Conservation (phyloP, 2,329 filamentous ascomycete species). For the Sphaerulina vaccinii region DNA sequence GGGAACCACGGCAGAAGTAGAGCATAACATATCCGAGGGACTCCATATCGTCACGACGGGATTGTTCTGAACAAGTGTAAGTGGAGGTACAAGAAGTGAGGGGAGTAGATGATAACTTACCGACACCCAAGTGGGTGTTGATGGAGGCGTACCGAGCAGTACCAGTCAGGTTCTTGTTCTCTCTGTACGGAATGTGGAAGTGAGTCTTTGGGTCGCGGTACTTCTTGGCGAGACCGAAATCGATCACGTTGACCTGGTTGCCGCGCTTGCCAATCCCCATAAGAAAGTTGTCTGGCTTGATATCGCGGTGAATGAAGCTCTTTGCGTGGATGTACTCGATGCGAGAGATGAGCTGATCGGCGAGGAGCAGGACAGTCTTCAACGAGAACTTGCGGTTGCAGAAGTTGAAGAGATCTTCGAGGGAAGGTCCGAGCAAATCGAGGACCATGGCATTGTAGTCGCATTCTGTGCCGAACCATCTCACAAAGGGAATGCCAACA, state of each 20-base stretch:
- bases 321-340: slow-evolving; percentile 99
- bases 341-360: slow-evolving; percentile 96
- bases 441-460: slow-evolving; percentile 99
- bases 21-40: slow-evolving; percentile 99
- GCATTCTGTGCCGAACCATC: slow-evolving; percentile 99
- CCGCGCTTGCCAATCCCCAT: slow-evolving; percentile 99
- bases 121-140: slow-evolving; percentile 96
- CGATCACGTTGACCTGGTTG: slow-evolving; percentile 99
- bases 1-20: slow-evolving; percentile 98
- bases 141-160: slow-evolving; percentile 98
- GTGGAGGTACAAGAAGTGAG: not conserved
- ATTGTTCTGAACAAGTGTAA: slow-evolving; percentile 68
- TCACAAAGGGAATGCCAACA: slow-evolving; percentile 96
- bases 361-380: slow-evolving; percentile 94
- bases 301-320: slow-evolving; percentile 98
- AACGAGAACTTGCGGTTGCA: slow-evolving; percentile 99
- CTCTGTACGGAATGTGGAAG: slow-evolving; percentile 98
- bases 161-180: slow-evolving; percentile 99
- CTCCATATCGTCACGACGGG: slow-evolving; percentile 98
- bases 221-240: slow-evolving; percentile 99
- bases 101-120: slow-evolving; percentile 45
- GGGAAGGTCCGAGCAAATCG: slow-evolving; percentile 87
- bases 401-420: slow-evolving; percentile 99
- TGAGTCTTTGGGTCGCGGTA: slow-evolving; percentile 99
- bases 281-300: slow-evolving; percentile 99